phyloP scores from a whole-genome alignment of 106 monocot species.

The Dendrobium nobile region DNA sequence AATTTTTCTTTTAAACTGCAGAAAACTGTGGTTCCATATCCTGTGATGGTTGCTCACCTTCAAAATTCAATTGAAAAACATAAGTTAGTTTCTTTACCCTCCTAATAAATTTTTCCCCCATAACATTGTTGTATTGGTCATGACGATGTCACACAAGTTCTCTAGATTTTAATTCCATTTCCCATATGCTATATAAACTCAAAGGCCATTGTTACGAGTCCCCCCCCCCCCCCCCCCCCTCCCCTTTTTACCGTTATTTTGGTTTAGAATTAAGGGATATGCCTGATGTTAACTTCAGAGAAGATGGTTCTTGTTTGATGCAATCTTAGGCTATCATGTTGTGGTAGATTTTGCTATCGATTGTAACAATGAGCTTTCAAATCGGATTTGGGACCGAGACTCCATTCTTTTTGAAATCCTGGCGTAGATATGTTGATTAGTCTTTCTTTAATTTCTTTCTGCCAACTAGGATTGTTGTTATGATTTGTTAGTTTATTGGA shows the following conservation, averaged over 20 bases:
- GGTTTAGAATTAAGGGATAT: background rate
- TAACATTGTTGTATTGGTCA: background rate
- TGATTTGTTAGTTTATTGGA: background rate
- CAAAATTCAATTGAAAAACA: constrained; percentile 51
- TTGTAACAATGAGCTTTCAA: background rate
- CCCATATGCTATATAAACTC: background rate
- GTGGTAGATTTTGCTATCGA: background rate
- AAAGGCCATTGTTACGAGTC: no score
- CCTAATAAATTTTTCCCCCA: background rate
- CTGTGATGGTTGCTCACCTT: constrained; percentile 41
- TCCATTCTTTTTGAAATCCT: background rate
- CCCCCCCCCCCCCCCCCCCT: no score
- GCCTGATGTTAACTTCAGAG: background rate
- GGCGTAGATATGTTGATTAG: background rate
- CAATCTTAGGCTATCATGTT: background rate
- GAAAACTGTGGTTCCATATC: constrained; percentile 35
- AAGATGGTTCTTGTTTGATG: background rate
- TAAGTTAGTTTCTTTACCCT: constrained; percentile 31
- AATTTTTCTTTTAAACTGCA: constrained; percentile 26
- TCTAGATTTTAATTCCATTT: background rate
- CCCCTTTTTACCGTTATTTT: no score
- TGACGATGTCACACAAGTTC: background rate
- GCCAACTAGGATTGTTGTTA: background rate
- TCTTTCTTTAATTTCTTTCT: background rate
- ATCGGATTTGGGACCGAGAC: background rate